Evolutionary conservation across 1,284 basidiomycete species (phyloP).

Genomic region (Stereum hirsutum): DNA sequence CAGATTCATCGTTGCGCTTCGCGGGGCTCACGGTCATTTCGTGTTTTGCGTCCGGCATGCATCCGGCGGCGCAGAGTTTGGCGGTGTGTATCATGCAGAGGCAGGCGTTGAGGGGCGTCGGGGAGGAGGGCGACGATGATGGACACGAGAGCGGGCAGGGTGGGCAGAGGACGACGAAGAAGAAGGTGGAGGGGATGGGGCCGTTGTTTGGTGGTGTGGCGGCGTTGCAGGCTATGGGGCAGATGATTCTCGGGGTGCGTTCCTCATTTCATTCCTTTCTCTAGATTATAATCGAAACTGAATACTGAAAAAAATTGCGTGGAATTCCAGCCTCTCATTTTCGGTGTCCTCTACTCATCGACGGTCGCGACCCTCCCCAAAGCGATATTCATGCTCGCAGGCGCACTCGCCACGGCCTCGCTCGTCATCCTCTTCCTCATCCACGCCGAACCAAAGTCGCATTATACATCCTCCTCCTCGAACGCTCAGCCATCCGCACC

Average conservation of each 20-base stretch:
- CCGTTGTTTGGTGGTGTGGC: slow-evolving; percentile 60
- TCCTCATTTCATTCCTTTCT: slow-evolving; percentile 5
- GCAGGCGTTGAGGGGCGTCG: slow-evolving; percentile 30
- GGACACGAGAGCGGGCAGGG: too few relatives aligned
- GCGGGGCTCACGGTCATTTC: slow-evolving; percentile 46
- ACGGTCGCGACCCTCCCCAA: slow-evolving; percentile 61
- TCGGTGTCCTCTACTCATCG: slow-evolving; percentile 56
- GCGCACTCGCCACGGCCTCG: slow-evolving; percentile 35
- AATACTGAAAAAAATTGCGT: not conserved
- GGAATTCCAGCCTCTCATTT: slow-evolving; percentile 49
- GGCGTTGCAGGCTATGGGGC: slow-evolving; percentile 53
- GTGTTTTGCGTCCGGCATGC: slow-evolving; percentile 49
- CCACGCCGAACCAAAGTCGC: slow-evolving; percentile 23
- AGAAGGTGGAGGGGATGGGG: too few relatives aligned
- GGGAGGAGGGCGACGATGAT: slow-evolving; percentile 8
- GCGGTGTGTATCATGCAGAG: slow-evolving; percentile 59
- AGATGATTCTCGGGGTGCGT: slow-evolving; percentile 62
- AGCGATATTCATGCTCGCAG: slow-evolving; percentile 55
- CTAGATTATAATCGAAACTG: not conserved
- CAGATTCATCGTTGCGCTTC: slow-evolving; percentile 39
- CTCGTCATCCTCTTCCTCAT: slow-evolving; percentile 42
- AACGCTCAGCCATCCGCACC: not conserved
- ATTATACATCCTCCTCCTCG: not conserved
- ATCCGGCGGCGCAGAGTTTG: slow-evolving; percentile 62
- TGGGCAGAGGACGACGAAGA: too few relatives aligned